Evolutionary conservation across 1,139 yeast species (phyloP), one percentile per base, ranked within the genome.

Genomic region (Debaryomyces robertsiae): DNA sequence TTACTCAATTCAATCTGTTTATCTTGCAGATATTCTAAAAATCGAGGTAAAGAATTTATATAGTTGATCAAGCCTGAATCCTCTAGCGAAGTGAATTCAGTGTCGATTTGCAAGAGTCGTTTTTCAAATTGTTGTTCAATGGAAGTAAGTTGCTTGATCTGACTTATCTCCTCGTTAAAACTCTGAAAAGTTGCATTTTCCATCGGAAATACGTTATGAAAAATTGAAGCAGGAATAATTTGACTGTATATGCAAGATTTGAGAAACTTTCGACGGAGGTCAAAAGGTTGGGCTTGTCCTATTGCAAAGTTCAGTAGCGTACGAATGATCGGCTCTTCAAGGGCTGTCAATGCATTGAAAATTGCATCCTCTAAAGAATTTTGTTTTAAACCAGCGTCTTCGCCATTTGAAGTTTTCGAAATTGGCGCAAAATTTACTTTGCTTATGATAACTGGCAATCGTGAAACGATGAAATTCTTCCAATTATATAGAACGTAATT

Each of bases 251-350:
- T 55, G 46, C 84, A 72, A 11, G 78, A 69, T 48, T 76, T 77
- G 15, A 82, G 56, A 42, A 84, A 80, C 14, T 72, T 77, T 46
- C 78, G 82, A 37, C 84, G 70, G 3, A 81, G 65, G 50, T 71
- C 75, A 48, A 71, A 77, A 42, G 61, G 58, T 27, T 69, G 50
- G 32, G 41, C 17, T 6, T 43, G 42, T 2, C 50, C 50, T 13
- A 48, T 36, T 3, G 22, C 37, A 23, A 46, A 37, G 9, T 43
- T 39, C 15, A 45, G 41, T 9, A 54, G 32, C 3, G 41, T 36
- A 17, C 43, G 43, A 9, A 43, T 35, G 3, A 38, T 32, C 2
- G 41, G 25, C 23, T 46, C 52, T 3, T 50, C 47, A 9, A 56
- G 42, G 6, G 48, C 41, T 10, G 49, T 47, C 28, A 58, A 52